Conservation (phyloP, 2,329 filamentous ascomycete species). For the Nannizzia gypsea region DNA sequence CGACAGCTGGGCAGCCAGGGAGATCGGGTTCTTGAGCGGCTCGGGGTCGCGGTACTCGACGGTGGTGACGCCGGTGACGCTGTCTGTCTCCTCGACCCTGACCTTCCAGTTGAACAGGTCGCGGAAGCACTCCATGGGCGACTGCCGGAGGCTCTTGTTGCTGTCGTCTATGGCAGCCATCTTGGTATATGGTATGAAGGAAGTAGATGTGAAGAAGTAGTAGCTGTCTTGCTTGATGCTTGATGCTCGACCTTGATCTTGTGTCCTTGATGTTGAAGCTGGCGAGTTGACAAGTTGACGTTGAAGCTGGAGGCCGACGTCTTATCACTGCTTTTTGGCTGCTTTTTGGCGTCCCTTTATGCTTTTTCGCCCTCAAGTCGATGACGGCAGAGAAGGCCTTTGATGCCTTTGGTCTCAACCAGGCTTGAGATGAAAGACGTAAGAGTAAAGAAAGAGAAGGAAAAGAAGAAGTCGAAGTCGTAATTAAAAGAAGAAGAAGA, state of each 20-base stretch:
- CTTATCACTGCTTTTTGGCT: too few relatives aligned
- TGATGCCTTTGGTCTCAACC: not conserved
- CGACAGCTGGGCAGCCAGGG: constrained; percentile 52
- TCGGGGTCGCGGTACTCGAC: constrained; percentile 59
- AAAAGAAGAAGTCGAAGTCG: not conserved
- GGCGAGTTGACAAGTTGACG: not conserved
- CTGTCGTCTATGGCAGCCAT: not conserved
- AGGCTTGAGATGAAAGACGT: not conserved
- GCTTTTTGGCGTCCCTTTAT: not conserved
- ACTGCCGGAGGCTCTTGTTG: constrained; percentile 28
- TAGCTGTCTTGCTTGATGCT: too few relatives aligned
- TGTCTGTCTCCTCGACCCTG: constrained; percentile 54
- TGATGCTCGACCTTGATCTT: too few relatives aligned
- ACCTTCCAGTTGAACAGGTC: constrained; percentile 66
- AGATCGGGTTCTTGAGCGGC: constrained; percentile 57
- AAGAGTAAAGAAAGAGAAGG: not conserved
- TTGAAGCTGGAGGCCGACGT: not conserved
- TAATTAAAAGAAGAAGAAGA: too few relatives aligned
- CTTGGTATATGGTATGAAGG: too few relatives aligned
- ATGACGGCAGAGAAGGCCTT: not conserved
- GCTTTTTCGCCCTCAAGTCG: not conserved
- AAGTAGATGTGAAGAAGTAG: too few relatives aligned
- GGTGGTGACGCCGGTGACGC: constrained; percentile 47
- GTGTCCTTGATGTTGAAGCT: not conserved
- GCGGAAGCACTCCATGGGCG: constrained; percentile 50